Conservation (phyloP, 1,284 basidiomycete genomes). For the Veloporphyrellus conicus region DNA sequence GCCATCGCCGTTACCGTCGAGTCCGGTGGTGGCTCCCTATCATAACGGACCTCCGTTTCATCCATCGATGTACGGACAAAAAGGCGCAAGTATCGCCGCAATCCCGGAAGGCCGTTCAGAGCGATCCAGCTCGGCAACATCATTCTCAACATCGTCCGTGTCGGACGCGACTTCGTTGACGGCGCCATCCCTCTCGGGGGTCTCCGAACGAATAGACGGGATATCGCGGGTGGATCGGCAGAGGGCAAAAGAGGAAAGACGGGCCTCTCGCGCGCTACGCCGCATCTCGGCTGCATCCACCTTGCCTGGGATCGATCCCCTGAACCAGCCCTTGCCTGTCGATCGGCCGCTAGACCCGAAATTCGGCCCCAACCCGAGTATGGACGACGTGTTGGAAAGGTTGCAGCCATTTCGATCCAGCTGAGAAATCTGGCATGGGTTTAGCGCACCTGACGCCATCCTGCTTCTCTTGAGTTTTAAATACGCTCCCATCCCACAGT, state of each 20-base stretch:
- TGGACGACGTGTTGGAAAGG: slow-evolving; percentile 39
- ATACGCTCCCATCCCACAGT: slow-evolving; percentile 6
- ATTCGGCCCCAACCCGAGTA: slow-evolving; percentile 34
- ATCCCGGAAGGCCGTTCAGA: slow-evolving; percentile 11
- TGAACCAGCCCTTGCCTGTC: slow-evolving; percentile 19
- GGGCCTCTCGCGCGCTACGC: slow-evolving; percentile 35
- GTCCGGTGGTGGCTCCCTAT: neutral
- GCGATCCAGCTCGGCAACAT: slow-evolving; percentile 11
- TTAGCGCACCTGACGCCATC: neutral
- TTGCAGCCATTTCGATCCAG: slow-evolving; percentile 34
- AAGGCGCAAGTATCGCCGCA: slow-evolving; percentile 2
- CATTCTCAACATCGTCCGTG: slow-evolving; percentile 17
- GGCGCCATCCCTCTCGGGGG: slow-evolving; percentile 25
- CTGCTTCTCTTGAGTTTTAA: neutral
- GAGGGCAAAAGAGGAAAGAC: slow-evolving; percentile 33
- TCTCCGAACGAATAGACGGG: slow-evolving; percentile 27
- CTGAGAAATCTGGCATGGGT: slow-evolving; percentile 18
- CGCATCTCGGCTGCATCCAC: slow-evolving; percentile 35
- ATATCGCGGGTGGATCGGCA: slow-evolving; percentile 31
- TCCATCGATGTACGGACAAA: slow-evolving; percentile 9
- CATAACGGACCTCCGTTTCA: neutral
- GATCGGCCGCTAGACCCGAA: slow-evolving; percentile 29
- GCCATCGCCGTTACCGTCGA: slow-evolving; percentile 6
- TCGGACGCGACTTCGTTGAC: slow-evolving; percentile 14
- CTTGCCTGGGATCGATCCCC: slow-evolving; percentile 19